These are phyloP conservation scores for Teratosphaeria nubilosa DNA, from an alignment of 2,329 filamentous ascomycete species.

Conservation along the genomic window DNA sequence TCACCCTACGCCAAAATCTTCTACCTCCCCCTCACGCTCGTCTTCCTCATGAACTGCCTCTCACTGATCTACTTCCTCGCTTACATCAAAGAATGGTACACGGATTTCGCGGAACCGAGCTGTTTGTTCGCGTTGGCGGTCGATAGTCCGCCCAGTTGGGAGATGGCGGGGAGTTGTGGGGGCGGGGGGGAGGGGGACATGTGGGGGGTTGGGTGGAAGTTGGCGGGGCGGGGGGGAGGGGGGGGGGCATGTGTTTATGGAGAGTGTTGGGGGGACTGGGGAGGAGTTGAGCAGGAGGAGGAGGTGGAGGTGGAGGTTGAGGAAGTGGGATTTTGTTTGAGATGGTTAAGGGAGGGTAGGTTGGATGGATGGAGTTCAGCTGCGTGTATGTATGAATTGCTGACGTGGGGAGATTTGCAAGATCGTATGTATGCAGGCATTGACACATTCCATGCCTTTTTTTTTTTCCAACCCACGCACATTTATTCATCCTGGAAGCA, in stretches of 20 bases:
- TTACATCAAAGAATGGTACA: conserved; percentile 54
- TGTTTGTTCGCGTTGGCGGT: conserved; percentile 46
- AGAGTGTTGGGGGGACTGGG: conserved; percentile 26
- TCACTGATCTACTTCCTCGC: conserved; percentile 55
- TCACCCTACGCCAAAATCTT: conserved; percentile 55
- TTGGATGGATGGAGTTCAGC: no score
- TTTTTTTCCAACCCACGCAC: no score
- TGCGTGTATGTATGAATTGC: no score
- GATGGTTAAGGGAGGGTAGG: conserved; percentile 8
- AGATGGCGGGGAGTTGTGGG: conserved; percentile 47
- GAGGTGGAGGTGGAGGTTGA: conserved; percentile 3
- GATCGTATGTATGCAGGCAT: background rate
- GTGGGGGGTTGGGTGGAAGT: conserved; percentile 35
- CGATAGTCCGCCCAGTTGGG: conserved; percentile 48
- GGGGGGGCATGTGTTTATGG: conserved; percentile 45
- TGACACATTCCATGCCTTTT: no score
- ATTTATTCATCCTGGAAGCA: no score
- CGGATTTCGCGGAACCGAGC: conserved; percentile 68
- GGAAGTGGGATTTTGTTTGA: conserved; percentile 7
- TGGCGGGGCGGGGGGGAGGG: no score
- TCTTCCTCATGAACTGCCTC: conserved; percentile 57
- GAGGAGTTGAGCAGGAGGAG: background rate
- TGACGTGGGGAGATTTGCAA: no score
- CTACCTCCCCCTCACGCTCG: conserved; percentile 53
- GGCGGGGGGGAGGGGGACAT: conserved; percentile 44